These are phyloP conservation scores for Hypoxylon sp. DNA, from an alignment of 2,329 filamentous ascomycete genomes.

Conservation along the genomic window DNA sequence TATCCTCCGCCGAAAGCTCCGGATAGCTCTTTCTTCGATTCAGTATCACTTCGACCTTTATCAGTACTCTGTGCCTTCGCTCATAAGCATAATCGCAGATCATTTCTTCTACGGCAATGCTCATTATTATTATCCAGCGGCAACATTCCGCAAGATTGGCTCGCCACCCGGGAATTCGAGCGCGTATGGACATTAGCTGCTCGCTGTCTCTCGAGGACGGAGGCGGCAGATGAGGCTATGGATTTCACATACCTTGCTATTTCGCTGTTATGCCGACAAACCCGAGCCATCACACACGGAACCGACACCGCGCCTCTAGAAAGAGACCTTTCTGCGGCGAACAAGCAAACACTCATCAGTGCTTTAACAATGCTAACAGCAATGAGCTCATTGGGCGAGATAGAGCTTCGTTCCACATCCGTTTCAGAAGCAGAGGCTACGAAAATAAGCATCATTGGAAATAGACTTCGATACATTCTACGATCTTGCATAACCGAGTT, in stretches of 20 bases:
- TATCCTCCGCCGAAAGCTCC: conserved; percentile 49
- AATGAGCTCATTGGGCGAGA: conserved; percentile 43
- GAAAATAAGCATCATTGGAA: conserved; percentile 36
- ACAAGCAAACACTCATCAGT: conserved; percentile 52
- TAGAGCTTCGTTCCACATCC: conserved; percentile 26
- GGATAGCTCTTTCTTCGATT: conserved; percentile 44
- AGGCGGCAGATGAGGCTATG: conserved; percentile 47
- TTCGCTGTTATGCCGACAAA: conserved; percentile 44
- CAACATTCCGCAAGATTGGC: conserved; percentile 53
- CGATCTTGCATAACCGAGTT: conserved; percentile 42
- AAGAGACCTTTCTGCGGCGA: conserved; percentile 37
- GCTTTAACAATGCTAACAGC: conserved; percentile 52
- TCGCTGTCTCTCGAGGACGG: conserved; percentile 47
- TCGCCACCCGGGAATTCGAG: conserved; percentile 54
- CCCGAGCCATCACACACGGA: conserved; percentile 16
- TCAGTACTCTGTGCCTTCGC: conserved; percentile 48
- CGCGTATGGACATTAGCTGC: conserved; percentile 52
- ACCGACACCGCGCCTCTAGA: conserved; percentile 25
- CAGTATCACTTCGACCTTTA: conserved; percentile 45
- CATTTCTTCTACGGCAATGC: conserved; percentile 51
- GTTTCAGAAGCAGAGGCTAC: conserved; percentile 28
- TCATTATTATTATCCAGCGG: conserved; percentile 48
- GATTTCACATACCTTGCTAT: conserved; percentile 50
- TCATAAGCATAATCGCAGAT: conserved; percentile 42
- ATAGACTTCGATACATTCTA: conserved; percentile 44